These are phyloP conservation scores for Angomonas desouzai DNA, from an alignment of 208 protist genomes.

Conservation along the genomic window DNA sequence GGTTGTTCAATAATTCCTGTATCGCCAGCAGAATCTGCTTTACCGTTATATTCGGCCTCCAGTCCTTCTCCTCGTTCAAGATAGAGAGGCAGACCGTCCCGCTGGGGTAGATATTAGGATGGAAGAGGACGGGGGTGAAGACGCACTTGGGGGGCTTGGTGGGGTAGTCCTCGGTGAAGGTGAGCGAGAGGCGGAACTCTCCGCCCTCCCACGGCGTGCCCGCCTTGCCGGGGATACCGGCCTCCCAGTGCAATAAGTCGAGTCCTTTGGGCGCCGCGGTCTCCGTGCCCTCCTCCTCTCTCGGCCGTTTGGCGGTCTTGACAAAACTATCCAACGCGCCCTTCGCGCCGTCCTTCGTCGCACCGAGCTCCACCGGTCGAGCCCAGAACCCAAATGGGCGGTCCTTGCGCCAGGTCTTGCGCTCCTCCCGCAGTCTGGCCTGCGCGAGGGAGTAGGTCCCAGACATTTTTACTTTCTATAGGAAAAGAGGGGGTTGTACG, in stretches of 20 bases:
- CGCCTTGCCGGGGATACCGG: constrained; percentile 95
- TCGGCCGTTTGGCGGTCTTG: constrained; percentile 15
- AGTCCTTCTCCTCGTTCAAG: constrained; percentile 98
- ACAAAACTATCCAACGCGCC: neutral
- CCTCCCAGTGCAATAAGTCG: constrained; percentile 96
- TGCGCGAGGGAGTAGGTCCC: constrained; percentile 78
- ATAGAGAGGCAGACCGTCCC: constrained; percentile 99
- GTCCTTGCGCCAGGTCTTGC: constrained; percentile 81
- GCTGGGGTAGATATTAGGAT: constrained; percentile 99
- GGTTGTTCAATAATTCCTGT: constrained; percentile 97
- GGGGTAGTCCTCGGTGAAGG: constrained; percentile 98
- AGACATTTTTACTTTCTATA: constrained; percentile 37
- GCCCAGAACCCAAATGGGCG: constrained; percentile 89
- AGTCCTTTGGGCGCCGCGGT: constrained; percentile 47
- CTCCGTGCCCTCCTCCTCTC: constrained; percentile 11
- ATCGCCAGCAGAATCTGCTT: constrained; percentile 99
- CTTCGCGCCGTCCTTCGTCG: neutral
- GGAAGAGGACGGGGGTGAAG: constrained; percentile 97
- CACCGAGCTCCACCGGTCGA: constrained; percentile 43
- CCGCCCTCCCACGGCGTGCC: constrained; percentile 96
- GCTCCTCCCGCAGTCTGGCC: constrained; percentile 81
- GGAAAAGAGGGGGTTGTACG: neutral
- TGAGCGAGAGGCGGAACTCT: constrained; percentile 91
- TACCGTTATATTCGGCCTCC: constrained; percentile 97
- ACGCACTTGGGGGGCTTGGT: constrained; percentile 97